A percentile compares a stretch with the other conserved stretches of the same genome.
Conservation (phyloP, 257 asterid genomes). For the Henckelia pumila region DNA sequence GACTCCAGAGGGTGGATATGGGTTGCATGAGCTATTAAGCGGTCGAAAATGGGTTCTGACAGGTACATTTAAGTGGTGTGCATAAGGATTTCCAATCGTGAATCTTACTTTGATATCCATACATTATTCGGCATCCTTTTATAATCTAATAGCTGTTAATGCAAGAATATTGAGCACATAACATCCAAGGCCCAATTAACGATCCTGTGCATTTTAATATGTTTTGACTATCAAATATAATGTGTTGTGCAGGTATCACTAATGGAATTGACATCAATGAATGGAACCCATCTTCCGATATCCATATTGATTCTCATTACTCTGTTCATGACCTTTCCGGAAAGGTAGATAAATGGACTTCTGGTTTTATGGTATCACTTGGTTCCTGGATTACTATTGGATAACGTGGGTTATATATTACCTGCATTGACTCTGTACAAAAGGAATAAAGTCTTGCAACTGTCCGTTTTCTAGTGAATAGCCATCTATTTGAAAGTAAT, state of each 20-base stretch:
- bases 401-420: neutral
- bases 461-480: neutral
- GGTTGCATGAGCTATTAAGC: conserved; percentile 64
- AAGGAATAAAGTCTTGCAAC: neutral
- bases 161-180: neutral
- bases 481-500: neutral
- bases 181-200: neutral
- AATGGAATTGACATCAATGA: conserved; percentile 81
- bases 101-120: neutral
- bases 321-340: conserved; percentile 75
- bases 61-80: conserved; percentile 40
- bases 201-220: neutral
- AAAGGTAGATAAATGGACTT: conserved; percentile 53
- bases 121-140: neutral
- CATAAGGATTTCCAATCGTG: conserved; percentile 9
- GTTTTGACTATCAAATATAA: conserved; percentile 10
- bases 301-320: conserved; percentile 59
- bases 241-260: conserved; percentile 66
- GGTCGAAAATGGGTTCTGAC: conserved; percentile 69
- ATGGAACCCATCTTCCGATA: conserved; percentile 81
- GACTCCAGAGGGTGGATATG: conserved; percentile 93
- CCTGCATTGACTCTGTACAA: neutral
- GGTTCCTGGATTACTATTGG: neutral
- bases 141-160: neutral
- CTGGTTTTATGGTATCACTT: neutral